phyloP scores from a whole-genome alignment of 495 filamentous ascomycete species.

The Pseudotulostoma volvatum region DNA sequence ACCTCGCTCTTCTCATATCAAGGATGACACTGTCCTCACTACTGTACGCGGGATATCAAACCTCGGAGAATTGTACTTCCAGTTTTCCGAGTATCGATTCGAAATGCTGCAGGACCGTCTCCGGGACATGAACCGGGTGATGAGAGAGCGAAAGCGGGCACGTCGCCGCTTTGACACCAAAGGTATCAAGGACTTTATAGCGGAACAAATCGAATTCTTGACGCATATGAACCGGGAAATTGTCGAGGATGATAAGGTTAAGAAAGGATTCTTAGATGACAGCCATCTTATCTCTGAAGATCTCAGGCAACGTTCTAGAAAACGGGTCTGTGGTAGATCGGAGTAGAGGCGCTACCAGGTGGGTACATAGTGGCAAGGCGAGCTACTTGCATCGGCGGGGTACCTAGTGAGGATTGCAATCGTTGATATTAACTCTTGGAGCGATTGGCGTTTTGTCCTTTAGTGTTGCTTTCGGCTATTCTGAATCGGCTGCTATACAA shows the following conservation, averaged over 20 bases:
- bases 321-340: constrained; percentile 1
- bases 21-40: constrained; percentile 50
- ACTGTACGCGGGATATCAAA: constrained; percentile 51
- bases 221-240: constrained; percentile 41
- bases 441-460: no score
- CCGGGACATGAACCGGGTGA: constrained; percentile 25
- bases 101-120: constrained; percentile 50
- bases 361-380: no score
- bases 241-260: constrained; percentile 35
- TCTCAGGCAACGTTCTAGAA: constrained; percentile 7
- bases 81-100: constrained; percentile 53
- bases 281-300: constrained; percentile 21
- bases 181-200: constrained; percentile 29
- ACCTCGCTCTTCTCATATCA: constrained; percentile 37
- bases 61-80: constrained; percentile 51
- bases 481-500: no score
- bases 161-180: constrained; percentile 25
- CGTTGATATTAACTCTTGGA: no score
- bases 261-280: constrained; percentile 30
- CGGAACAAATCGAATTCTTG: constrained; percentile 37
- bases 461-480: no score
- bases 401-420: no score
- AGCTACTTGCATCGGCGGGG: no score
- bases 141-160: constrained; percentile 28
- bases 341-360: constrained; percentile 1